Conservation (phyloP, 2,329 filamentous ascomycete genomes). For the Fusarium newnesense region DNA sequence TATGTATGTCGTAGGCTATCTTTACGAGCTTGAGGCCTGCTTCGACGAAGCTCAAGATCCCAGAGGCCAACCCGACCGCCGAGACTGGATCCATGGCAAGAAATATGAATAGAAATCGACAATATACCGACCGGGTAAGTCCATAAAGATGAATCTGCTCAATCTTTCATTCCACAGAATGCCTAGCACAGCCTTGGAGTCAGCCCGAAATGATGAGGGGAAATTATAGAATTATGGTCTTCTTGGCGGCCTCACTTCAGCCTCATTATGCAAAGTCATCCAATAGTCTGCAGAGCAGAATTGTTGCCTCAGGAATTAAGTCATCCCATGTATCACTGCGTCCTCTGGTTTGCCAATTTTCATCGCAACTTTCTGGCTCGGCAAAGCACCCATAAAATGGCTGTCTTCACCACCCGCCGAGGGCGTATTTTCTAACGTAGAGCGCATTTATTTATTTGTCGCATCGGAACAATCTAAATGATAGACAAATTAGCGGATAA, state of each 20-base stretch:
- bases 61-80: neutral
- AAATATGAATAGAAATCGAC: rapidly evolving
- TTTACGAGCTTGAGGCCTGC: neutral
- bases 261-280: neutral
- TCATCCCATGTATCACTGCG: neutral
- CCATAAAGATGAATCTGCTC: rapidly evolving
- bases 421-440: neutral
- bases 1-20: neutral
- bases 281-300: neutral
- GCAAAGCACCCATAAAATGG: rapidly evolving
- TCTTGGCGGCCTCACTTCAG: neutral
- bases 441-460: neutral
- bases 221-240: neutral
- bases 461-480: neutral
- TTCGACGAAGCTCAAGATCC: neutral
- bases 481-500: rapidly evolving
- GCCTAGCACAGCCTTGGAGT: neutral
- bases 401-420: neutral
- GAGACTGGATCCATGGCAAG: neutral
- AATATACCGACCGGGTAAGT: neutral
- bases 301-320: neutral
- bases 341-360: neutral
- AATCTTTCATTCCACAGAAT: neutral
- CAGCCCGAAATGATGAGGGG: too few species aligned
- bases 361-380: neutral